Evolutionary conservation across 1,139 yeast genomes (phyloP), one percentile per base, ranked within the genome.

Genomic region (Hansenula sp.): DNA sequence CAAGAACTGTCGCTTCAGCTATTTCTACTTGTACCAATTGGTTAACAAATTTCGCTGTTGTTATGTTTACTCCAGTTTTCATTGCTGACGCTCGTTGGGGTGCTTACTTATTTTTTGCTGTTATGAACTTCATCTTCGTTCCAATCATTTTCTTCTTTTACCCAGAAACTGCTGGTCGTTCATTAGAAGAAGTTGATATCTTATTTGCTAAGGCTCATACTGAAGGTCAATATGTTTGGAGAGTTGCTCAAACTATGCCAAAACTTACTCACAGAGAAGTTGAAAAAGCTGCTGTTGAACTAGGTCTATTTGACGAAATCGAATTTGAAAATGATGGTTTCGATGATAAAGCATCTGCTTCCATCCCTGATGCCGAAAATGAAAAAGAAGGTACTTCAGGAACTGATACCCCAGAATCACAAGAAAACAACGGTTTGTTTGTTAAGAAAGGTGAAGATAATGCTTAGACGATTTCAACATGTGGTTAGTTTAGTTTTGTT

Each of bases 61-160:
- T 72, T 57, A 61, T 71, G 71, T 69, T 72, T 54, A 72, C 77
- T 8, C 77, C 77, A 42, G 69, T 73, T 47, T 71, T 73, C 55
- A 68, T 66, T 38, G 61, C 62, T 42, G 53, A 64, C 42, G 61
- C 70, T 3, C 66, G 67, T 39, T 70, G 72, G 72, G 74, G 70
- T 43, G 65, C 67, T 48, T 71, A 68, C 55, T 53, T 68, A 42
- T 66, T 67, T 63, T 68, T 66, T 55, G 70, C 70, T 27, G 33
- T 58, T 36, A 63, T 77, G 48, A 70, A 70, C 56, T 65, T 61
- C 51, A 29, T 58, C 16, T 69, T 79, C 67, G 68, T 81, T 38
- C 87, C 88, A 33, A 52, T 71, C 55, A 84, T 83, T 45, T 82
- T 66, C 70, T 77, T 84, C 72, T 83, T 76, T 65, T 80, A 77